These are phyloP conservation scores for Coprinopsis cinerea DNA, from an alignment of 768 basidiomycete species.

Conservation along the genomic window DNA sequence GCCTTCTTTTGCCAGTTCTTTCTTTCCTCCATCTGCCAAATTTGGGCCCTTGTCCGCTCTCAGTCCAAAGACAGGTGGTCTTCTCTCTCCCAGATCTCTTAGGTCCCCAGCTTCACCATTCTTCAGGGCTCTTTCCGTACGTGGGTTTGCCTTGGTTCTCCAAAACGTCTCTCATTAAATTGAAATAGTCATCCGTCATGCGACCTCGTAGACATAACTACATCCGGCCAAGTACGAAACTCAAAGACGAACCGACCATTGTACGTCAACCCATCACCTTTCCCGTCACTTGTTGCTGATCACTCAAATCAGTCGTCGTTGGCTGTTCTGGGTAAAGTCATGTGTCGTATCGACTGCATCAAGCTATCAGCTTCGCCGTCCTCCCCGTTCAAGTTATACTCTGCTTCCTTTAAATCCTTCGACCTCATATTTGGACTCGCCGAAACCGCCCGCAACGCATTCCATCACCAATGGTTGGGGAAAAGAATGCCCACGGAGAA, in stretches of 20 bases:
- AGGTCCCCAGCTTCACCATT: slow-evolving; percentile 32
- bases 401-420: slow-evolving; percentile 36
- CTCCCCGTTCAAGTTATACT: slow-evolving; percentile 33
- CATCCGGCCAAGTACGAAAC: slow-evolving; percentile 30
- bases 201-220: slow-evolving; percentile 35
- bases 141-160: slow-evolving; percentile 14
- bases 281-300: not conserved
- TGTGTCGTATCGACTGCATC: slow-evolving; percentile 42
- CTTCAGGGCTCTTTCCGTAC: slow-evolving; percentile 39
- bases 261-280: slow-evolving; percentile 23
- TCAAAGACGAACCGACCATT: slow-evolving; percentile 33
- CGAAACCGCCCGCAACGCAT: slow-evolving; percentile 33
- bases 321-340: slow-evolving; percentile 37
- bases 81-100: slow-evolving; percentile 20
- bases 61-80: slow-evolving; percentile 5
- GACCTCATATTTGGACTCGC: slow-evolving; percentile 40
- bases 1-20: slow-evolving; percentile 22
- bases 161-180: not conserved
- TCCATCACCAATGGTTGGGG: slow-evolving; percentile 54
- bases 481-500: slow-evolving; percentile 23
- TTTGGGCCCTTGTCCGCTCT: slow-evolving; percentile 17
- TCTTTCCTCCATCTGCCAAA: slow-evolving; percentile 19
- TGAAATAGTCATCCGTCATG: slow-evolving; percentile 36
- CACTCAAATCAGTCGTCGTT: slow-evolving; percentile 33
- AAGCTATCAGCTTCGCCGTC: slow-evolving; percentile 35